These are phyloP conservation scores for Aspergillus sp. DNA, from an alignment of 2,329 filamentous ascomycete species.

Conservation along the genomic window DNA sequence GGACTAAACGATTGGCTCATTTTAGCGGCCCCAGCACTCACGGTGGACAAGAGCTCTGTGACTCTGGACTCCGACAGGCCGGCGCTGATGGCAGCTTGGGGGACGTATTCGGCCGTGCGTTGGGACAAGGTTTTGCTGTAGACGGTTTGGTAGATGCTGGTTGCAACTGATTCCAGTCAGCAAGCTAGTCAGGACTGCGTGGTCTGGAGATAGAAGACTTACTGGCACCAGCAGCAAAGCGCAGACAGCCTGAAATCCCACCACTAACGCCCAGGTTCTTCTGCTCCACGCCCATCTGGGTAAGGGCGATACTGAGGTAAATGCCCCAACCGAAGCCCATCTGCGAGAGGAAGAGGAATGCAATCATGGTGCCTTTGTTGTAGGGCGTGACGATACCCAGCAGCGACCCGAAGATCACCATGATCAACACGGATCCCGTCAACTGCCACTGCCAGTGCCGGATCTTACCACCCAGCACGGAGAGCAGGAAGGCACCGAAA, in stretches of 20 bases:
- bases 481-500: conserved; percentile 37
- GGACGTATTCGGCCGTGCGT: conserved; percentile 25
- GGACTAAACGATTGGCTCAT: conserved; percentile 12
- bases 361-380: conserved; percentile 41
- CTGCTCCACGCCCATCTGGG: conserved; percentile 44
- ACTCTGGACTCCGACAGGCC: conserved; percentile 27
- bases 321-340: conserved; percentile 42
- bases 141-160: conserved; percentile 37
- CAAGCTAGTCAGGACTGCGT: no score
- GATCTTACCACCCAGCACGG: conserved; percentile 36
- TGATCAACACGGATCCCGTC: conserved; percentile 36
- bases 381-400: conserved; percentile 37
- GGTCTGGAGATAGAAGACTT: background rate
- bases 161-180: conserved; percentile 22
- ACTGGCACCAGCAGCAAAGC: conserved; percentile 34
- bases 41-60: conserved; percentile 20
- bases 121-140: conserved; percentile 30
- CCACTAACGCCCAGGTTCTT: conserved; percentile 41
- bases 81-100: conserved; percentile 27
- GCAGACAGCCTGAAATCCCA: conserved; percentile 33
- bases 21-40: conserved; percentile 12
- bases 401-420: conserved; percentile 42
- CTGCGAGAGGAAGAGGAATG: conserved; percentile 41
- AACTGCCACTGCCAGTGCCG: conserved; percentile 43
- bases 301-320: conserved; percentile 43